Conservation (phyloP, 2,329 filamentous ascomycete species). For the Phaeomoniella chlamydospora region DNA sequence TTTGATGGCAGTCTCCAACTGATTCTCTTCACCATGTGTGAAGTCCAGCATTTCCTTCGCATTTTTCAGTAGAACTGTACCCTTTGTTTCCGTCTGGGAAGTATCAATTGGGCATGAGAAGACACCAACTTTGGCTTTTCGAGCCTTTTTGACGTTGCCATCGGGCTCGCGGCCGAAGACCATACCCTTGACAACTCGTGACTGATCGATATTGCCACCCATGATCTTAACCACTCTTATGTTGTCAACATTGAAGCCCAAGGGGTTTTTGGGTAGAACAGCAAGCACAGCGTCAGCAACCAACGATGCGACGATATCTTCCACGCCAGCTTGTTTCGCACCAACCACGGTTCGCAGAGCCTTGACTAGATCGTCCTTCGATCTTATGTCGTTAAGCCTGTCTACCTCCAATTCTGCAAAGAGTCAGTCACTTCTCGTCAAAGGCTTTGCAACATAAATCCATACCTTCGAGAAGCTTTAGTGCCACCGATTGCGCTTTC, state of each 20-base stretch:
- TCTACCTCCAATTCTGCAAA: slow-evolving; percentile 66
- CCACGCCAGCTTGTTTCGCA: slow-evolving; percentile 89
- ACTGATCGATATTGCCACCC: slow-evolving; percentile 90
- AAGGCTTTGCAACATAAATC: slow-evolving; percentile 5
- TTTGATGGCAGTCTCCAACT: slow-evolving; percentile 84
- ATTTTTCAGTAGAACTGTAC: slow-evolving; percentile 90
- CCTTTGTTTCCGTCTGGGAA: slow-evolving; percentile 96
- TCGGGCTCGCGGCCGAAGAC: slow-evolving; percentile 95
- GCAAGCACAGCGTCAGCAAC: slow-evolving; percentile 75
- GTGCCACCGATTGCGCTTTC: slow-evolving; percentile 77
- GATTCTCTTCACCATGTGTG: slow-evolving; percentile 87
- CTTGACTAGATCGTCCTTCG: slow-evolving; percentile 76
- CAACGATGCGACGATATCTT: slow-evolving; percentile 73
- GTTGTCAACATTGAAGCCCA: slow-evolving; percentile 98
- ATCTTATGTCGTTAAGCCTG: slow-evolving; percentile 71
- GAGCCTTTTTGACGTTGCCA: slow-evolving; percentile 77
- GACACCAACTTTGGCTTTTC: slow-evolving; percentile 88
- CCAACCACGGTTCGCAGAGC: slow-evolving; percentile 89
- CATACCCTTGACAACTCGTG: slow-evolving; percentile 92
- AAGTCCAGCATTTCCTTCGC: slow-evolving; percentile 98
- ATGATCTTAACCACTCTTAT: slow-evolving; percentile 99
- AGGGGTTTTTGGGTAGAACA: slow-evolving; percentile 87
- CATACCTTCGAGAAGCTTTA: slow-evolving; percentile 64
- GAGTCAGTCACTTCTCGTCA: slow-evolving; percentile 4
- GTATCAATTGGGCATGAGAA: slow-evolving; percentile 93